A percentile compares a stretch with the other conserved stretches of the same genome.
These are phyloP conservation scores for Microsporum audouinii DNA, from an alignment of 2,329 filamentous ascomycete genomes.

Conservation along the genomic window DNA sequence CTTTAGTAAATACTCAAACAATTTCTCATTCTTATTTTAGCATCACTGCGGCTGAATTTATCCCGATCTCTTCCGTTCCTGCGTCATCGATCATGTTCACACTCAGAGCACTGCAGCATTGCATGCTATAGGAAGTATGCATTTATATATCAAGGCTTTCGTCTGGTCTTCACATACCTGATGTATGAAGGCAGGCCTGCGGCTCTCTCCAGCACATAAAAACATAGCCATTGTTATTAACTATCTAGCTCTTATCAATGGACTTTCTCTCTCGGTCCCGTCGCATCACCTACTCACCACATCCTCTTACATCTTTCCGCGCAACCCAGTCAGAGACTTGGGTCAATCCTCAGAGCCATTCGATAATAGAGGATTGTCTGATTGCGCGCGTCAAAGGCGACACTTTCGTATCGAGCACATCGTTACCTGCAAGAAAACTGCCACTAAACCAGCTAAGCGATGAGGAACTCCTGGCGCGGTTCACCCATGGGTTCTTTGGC, in stretches of 20 bases:
- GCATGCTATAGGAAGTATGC: too few species aligned
- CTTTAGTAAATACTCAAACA: background rate
- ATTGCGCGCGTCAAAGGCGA: slow-evolving; percentile 1
- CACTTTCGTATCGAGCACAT: background rate
- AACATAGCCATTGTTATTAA: background rate
- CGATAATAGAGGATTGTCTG: slow-evolving; percentile 8
- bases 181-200: too few species aligned
- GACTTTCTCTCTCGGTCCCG: slow-evolving; percentile 7
- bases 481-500: slow-evolving; percentile 12
- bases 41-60: background rate
- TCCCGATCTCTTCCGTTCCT: background rate
- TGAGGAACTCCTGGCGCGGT: slow-evolving; percentile 10
- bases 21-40: background rate
- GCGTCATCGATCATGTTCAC: background rate
- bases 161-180: too few species aligned
- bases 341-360: slow-evolving; percentile 7
- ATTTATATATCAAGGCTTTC: too few species aligned
- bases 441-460: slow-evolving; percentile 5
- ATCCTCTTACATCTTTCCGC: slow-evolving; percentile 6
- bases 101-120: background rate
- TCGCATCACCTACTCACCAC: slow-evolving; percentile 2
- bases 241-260: background rate
- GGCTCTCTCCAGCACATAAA: background rate
- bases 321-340: slow-evolving; percentile 1
- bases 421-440: background rate